Conservation (phyloP, 1,139 yeast genomes). For the Diutina neorugosa region DNA sequence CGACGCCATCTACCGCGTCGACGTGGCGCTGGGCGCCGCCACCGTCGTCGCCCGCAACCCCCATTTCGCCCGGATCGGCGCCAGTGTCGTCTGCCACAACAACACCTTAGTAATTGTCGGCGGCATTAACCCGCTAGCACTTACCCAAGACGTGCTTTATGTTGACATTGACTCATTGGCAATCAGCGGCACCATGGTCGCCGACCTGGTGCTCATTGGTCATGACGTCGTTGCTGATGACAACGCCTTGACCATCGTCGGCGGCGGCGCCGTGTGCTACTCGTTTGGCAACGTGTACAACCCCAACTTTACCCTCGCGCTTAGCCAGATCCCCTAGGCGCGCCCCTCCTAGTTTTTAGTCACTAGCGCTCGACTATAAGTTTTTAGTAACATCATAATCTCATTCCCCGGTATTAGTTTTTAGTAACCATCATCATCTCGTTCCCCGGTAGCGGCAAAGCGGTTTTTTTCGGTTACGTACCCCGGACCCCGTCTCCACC, state of each 20-base stretch:
- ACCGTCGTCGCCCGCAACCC: slow-evolving; percentile 7
- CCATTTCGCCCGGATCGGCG: slow-evolving; percentile 35
- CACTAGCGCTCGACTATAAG: no score
- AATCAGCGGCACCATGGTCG: slow-evolving; percentile 17
- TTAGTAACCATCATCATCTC: no score
- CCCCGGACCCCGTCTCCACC: no score
- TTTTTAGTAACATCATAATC: no score
- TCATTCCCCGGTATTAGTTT: no score
- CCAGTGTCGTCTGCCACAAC: slow-evolving; percentile 17
- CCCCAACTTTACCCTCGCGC: neutral
- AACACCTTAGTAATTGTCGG: slow-evolving; percentile 27
- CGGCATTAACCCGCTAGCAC: slow-evolving; percentile 35
- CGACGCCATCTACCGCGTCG: slow-evolving; percentile 11
- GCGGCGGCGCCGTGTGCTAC: slow-evolving; percentile 80
- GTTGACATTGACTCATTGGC: slow-evolving; percentile 18
- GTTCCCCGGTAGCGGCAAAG: no score
- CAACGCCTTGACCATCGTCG: slow-evolving; percentile 19
- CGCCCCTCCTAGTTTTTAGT: no score
- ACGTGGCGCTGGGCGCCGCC: slow-evolving; percentile 6
- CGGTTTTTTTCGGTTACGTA: no score
- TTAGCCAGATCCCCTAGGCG: neutral
- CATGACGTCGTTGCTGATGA: slow-evolving; percentile 25
- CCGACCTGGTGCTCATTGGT: slow-evolving; percentile 51
- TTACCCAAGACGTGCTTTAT: slow-evolving; percentile 11
- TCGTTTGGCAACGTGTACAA: slow-evolving; percentile 72